Evolutionary conservation across 805 yeast species (phyloP).

Genomic region (Candida qinlingensis): DNA sequence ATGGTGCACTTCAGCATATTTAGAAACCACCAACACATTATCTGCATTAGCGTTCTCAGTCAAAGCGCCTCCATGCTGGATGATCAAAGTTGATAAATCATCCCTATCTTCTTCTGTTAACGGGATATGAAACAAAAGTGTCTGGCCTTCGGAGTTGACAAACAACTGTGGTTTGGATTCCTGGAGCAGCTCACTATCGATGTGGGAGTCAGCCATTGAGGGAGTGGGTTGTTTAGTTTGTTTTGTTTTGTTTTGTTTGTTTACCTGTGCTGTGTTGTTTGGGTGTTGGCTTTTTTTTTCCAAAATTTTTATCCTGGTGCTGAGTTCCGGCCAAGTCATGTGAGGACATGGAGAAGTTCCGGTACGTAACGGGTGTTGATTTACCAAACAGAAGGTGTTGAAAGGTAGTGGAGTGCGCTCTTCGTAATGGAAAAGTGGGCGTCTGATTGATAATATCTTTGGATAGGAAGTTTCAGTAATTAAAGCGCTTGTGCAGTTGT

Average conservation of each 20-base stretch:
- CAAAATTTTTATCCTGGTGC: background rate
- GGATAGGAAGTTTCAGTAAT: too few relatives aligned
- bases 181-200: constrained; percentile 10
- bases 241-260: constrained; percentile 1
- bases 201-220: constrained; percentile 5
- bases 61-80: constrained; percentile 19
- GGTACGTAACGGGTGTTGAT: too few relatives aligned
- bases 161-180: constrained; percentile 6
- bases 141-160: constrained; percentile 2
- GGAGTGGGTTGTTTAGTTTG: background rate
- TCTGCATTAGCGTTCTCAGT: constrained; percentile 6
- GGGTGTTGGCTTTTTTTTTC: constrained; percentile 2
- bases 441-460: too few relatives aligned
- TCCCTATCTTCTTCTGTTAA: constrained; percentile 17
- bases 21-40: constrained; percentile 16
- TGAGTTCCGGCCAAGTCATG: too few relatives aligned
- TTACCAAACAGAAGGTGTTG: too few relatives aligned
- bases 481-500: too few relatives aligned
- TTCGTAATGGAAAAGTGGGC: too few relatives aligned
- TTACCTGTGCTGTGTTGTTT: constrained; percentile 2
- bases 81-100: constrained; percentile 8
- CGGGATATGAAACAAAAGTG: constrained; percentile 20
- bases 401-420: too few relatives aligned
- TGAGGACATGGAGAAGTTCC: too few relatives aligned
- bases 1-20: constrained; percentile 14